Percentiles rank a stretch among this genome's conserved stretches.
Evolutionary conservation across 129 eudicot species (phyloP).

Genomic region (Artemisia annua): DNA sequence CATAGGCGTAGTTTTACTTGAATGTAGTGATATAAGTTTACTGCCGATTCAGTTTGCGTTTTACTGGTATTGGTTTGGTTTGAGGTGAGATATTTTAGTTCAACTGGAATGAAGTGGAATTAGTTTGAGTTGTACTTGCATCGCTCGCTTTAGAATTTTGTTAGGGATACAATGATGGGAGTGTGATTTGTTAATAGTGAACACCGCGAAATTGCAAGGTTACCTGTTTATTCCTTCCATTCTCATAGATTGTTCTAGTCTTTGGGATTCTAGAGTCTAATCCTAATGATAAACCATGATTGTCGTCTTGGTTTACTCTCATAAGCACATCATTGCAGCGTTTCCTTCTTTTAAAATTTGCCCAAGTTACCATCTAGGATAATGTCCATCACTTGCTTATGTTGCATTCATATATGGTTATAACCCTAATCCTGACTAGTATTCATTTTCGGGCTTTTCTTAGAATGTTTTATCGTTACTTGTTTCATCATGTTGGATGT

Average conservation of each 20-base stretch:
- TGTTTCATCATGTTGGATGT: constrained; percentile 22
- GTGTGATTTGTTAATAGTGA: constrained; percentile 8
- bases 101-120: background rate
- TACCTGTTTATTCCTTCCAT: too few relatives aligned
- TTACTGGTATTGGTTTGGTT: constrained; percentile 7
- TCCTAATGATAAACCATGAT: too few relatives aligned
- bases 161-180: constrained; percentile 12
- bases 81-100: background rate
- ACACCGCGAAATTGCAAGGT: too few relatives aligned
- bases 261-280: too few relatives aligned
- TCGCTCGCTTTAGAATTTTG: background rate
- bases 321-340: too few relatives aligned
- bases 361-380: constrained; percentile 17
- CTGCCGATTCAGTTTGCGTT: too few relatives aligned
- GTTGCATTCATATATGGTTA: constrained; percentile 20
- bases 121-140: constrained; percentile 17
- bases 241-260: too few relatives aligned
- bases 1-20: background rate
- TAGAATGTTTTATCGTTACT: constrained; percentile 12
- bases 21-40: background rate
- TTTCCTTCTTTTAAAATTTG: background rate
- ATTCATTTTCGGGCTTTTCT: constrained; percentile 19
- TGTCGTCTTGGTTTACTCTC: too few relatives aligned
- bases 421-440: constrained; percentile 11
- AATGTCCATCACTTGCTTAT: constrained; percentile 20